These are phyloP conservation scores for Periglandula ipomoeae DNA, from an alignment of 2,329 filamentous ascomycete species.

Conservation along the genomic window DNA sequence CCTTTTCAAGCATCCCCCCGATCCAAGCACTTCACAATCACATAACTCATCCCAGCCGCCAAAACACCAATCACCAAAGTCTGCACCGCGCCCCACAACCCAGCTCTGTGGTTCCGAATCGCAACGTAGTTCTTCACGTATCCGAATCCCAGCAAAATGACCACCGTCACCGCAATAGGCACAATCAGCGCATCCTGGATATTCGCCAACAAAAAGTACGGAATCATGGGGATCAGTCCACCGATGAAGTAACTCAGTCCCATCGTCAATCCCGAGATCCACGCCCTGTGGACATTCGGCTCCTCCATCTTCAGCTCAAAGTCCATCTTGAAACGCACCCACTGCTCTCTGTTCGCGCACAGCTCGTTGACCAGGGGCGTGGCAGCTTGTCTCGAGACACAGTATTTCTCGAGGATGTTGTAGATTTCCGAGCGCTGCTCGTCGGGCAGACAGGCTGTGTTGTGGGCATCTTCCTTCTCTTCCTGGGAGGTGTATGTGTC, in stretches of 20 bases:
- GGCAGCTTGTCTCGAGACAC: slow-evolving; percentile 33
- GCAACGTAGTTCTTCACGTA: slow-evolving; percentile 53
- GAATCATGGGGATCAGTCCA: slow-evolving; percentile 60
- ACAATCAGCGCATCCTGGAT: slow-evolving; percentile 44
- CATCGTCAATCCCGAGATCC: slow-evolving; percentile 55
- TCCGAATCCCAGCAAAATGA: slow-evolving; percentile 55
- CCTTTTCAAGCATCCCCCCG: background rate
- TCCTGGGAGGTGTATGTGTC: slow-evolving; percentile 42
- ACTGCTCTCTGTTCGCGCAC: slow-evolving; percentile 36
- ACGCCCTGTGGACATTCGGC: slow-evolving; percentile 32
- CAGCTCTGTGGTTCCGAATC: slow-evolving; percentile 40
- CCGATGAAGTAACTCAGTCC: slow-evolving; percentile 61
- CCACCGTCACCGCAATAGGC: slow-evolving; percentile 50
- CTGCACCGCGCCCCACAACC: slow-evolving; percentile 51
- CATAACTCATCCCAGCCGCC: slow-evolving; percentile 58
- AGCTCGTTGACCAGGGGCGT: slow-evolving; percentile 40
- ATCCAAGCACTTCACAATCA: slow-evolving; percentile 49
- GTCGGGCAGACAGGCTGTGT: slow-evolving; percentile 33
- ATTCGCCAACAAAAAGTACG: slow-evolving; percentile 51
- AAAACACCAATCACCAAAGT: slow-evolving; percentile 56
- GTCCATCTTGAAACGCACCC: slow-evolving; percentile 51
- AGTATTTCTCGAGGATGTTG: slow-evolving; percentile 41
- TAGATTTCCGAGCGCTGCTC: slow-evolving; percentile 39
- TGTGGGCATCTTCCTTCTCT: slow-evolving; percentile 30
- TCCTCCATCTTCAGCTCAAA: slow-evolving; percentile 43